Percentiles rank a stretch among this genome's conserved stretches.
Evolutionary conservation across 2,329 filamentous ascomycete genomes (phyloP).

Genomic region (Tetracladium maxilliforme): DNA sequence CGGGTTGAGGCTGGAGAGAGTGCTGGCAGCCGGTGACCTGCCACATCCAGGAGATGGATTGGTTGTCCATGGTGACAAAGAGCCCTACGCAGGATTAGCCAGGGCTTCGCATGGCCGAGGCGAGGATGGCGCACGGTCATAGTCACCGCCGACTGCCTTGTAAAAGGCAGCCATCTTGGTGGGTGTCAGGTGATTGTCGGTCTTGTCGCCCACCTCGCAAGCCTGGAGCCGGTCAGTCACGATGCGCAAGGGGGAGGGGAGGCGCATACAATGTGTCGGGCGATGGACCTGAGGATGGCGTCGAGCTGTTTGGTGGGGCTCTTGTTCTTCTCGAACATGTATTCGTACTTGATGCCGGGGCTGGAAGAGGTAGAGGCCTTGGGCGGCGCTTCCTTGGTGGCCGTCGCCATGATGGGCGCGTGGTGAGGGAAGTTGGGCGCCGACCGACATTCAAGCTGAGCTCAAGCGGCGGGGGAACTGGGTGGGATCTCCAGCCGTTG

Average conservation of each 20-base stretch:
- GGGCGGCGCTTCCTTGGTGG: too few relatives aligned
- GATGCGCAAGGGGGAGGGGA: slow-evolving; percentile 4
- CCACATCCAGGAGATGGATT: slow-evolving; percentile 82
- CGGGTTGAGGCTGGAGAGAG: slow-evolving; percentile 57
- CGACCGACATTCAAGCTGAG: too few relatives aligned
- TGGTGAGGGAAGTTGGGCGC: too few relatives aligned
- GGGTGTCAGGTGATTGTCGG: slow-evolving; percentile 39
- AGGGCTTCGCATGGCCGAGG: not conserved
- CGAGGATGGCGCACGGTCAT: slow-evolving; percentile 36
- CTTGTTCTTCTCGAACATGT: slow-evolving; percentile 55
- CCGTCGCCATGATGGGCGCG: too few relatives aligned
- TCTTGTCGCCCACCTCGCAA: slow-evolving; percentile 40
- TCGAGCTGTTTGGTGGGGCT: slow-evolving; percentile 51
- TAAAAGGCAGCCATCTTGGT: slow-evolving; percentile 66
- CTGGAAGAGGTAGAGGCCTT: too few relatives aligned
- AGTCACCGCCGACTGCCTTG: slow-evolving; percentile 58
- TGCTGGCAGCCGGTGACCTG: slow-evolving; percentile 84
- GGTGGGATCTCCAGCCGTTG: too few relatives aligned
- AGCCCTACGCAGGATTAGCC: slow-evolving; percentile 32
- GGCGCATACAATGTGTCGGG: slow-evolving; percentile 50
- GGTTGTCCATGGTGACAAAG: slow-evolving; percentile 60
- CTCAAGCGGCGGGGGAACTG: too few relatives aligned
- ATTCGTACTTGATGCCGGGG: too few relatives aligned
- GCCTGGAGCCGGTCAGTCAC: slow-evolving; percentile 25
- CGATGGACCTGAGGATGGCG: slow-evolving; percentile 54